phyloP scores from a whole-genome alignment of 176 grass and related monocot genomes.

The Aegilops speltoides region DNA sequence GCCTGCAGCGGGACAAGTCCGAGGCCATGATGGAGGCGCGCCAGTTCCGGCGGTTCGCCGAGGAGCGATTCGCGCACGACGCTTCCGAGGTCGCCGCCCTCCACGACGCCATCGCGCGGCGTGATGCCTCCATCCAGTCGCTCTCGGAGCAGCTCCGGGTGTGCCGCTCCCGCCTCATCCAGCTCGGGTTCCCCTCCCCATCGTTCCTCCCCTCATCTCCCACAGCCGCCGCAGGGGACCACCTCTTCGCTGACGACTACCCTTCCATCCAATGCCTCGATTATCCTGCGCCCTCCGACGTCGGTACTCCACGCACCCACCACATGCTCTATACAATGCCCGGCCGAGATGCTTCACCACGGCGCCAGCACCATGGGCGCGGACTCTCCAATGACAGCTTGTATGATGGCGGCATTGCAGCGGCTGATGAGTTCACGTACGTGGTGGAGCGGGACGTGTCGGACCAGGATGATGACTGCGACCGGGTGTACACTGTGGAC shows the following conservation, averaged over 20 bases:
- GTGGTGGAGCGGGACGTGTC: not conserved
- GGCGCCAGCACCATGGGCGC: slow-evolving; percentile 11
- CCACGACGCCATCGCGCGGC: slow-evolving; percentile 37
- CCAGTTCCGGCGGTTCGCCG: slow-evolving; percentile 65
- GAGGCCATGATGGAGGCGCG: slow-evolving; percentile 78
- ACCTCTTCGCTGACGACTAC: not conserved
- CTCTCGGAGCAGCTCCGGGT: slow-evolving; percentile 39
- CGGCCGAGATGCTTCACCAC: not conserved
- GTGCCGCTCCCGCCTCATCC: slow-evolving; percentile 40
- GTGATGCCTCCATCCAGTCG: slow-evolving; percentile 28
- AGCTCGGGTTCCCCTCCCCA: slow-evolving; percentile 36
- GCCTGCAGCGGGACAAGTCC: slow-evolving; percentile 78
- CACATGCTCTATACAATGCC: slow-evolving; percentile 44
- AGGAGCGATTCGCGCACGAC: slow-evolving; percentile 72
- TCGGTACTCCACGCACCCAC: slow-evolving; percentile 38
- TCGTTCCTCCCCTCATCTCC: not conserved
- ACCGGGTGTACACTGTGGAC: slow-evolving; percentile 67
- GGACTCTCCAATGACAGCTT: slow-evolving; percentile 16
- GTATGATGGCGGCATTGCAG: not conserved
- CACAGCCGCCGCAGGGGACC: not conserved
- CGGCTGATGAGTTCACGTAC: slow-evolving; percentile 37
- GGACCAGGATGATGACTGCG: slow-evolving; percentile 23
- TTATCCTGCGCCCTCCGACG: slow-evolving; percentile 6
- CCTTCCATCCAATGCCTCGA: slow-evolving; percentile 6
- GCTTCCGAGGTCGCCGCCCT: slow-evolving; percentile 38